These are phyloP conservation scores for Colletotrichum coccodes DNA, from an alignment of 2,329 filamentous ascomycete species.

Conservation along the genomic window DNA sequence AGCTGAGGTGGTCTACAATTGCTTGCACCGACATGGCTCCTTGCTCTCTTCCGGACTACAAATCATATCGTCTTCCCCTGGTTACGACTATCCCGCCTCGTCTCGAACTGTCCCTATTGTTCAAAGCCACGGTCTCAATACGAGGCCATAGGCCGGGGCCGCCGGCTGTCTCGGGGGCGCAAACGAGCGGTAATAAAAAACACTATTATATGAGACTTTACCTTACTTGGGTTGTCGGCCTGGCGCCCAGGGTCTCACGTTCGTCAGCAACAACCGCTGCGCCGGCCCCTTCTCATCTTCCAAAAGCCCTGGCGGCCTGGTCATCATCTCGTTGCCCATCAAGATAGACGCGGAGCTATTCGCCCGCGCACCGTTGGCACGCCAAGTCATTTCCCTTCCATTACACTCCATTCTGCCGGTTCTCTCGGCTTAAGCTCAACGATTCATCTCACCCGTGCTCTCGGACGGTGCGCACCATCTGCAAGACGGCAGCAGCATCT, in stretches of 20 bases:
- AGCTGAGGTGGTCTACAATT: too few species aligned
- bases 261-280: neutral
- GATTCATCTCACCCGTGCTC: neutral
- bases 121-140: neutral
- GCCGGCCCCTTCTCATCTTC: neutral
- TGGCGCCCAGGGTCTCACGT: conserved; percentile 5
- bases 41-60: conserved; percentile 1
- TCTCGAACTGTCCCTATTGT: neutral
- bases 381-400: conserved; percentile 29
- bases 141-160: conserved; percentile 1
- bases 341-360: neutral
- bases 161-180: conserved; percentile 22
- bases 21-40: neutral
- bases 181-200: neutral
- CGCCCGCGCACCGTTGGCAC: conserved; percentile 6
- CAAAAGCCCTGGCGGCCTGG: neutral
- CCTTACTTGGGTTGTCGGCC: neutral
- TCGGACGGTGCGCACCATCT: neutral
- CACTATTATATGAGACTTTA: conserved; percentile 4
- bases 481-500: neutral
- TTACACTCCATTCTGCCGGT: conserved; percentile 26
- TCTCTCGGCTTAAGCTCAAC: conserved; percentile 1
- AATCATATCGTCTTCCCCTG: neutral
- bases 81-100: neutral
- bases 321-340: neutral